Base-by-base conservation (phyloP, 257 asterid species). In the Scutellaria barbata region DNA sequence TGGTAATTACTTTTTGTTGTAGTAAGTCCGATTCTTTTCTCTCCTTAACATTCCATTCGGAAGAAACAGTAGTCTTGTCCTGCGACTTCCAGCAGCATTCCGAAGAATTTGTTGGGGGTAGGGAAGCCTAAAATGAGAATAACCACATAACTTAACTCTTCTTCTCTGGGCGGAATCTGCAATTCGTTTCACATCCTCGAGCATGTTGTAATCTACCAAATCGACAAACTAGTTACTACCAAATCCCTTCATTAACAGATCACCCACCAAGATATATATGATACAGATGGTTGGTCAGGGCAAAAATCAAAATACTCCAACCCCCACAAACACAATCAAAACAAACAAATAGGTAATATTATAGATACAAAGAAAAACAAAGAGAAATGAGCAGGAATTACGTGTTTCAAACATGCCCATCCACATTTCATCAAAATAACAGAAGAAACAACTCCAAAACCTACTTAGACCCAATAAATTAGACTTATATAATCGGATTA, bases 101-200 rank as follows among this genome's bases (percentile, higher is more conserved):
- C 81, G 79, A 65, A 94, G 96, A 75, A 55, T 73, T 69, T 84
- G 84, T 64, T 89, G 95, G 73, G 78, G 84, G 12, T 30, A 57
- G 3, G 96, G 95, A 39, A 86, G 86, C 82, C 81, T 68, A 74
- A 68, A 77, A 30, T 72, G 63, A 42, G 81, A 13, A 73, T 77
- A 17, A 18, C 93, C 35, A 30, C 35, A 30, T 57, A 88, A 61
- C 75, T 73, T 81, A 48, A 79, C 14, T 78, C 35, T 30, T 5
- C 35, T 30, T 30, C 35, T 30, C 35, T 30, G 35, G 35, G 35
- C 35, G 10, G 96, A 88, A 40, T 94, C 99, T 18, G 99, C 96
- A 76, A 88, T 75, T 75, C 96, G 82, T 80, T 91, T 94, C 77
- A 85, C 99, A 77, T 88, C 92, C 84, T 94, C 99, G 5, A 94